Evolutionary conservation across 345 rosid species (phyloP), one percentile per base, ranked within the genome.

Genomic region (Aethionema arabicum): DNA sequence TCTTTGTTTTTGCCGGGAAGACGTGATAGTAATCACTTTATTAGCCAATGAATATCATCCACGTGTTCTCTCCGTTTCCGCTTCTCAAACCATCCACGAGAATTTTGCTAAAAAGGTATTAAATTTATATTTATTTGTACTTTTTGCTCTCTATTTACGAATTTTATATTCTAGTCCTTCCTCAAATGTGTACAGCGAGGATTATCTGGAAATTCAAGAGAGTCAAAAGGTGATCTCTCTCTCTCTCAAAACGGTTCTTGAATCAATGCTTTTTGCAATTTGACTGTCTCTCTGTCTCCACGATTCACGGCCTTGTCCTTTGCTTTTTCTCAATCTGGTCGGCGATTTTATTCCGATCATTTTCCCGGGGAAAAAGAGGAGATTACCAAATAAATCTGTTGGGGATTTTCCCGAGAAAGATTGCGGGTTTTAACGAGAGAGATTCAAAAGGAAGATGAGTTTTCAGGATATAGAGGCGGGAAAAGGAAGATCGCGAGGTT

Each of bases 381-480:
- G 38, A 13, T 4, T 14, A 11, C 40, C 7, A 11, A 3, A 4
- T 59, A 8, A 21, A 30, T 58, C 4, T 43, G 35, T 60, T 2
- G 14, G 5, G 27, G 47, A 6, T 16, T 52, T 66, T 66, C 61
- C 54, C 67, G 54, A 44, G 53, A 63, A 38, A 58, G 30, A 61
- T 63, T 27, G 60, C 14, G 11, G 42, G 42, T 5, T 41, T 14
- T 6, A 4, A 4, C n/a, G 14, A 40, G 49, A 13, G 43, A 55
- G 42, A 33, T 8, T 30, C 56, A 45, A 36, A 11, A 40, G 43
- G 41, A 66, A 56, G 49, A 92, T 93, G 97, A 93, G 99, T 84
- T 90, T 90, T 56, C 99, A 93, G 68, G 97, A 93, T 84, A 81
- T 93, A 51, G 96, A 84, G 73, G 80, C 87, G 6, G 74, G 74